These are phyloP conservation scores for Verticillium tricorpus DNA, from an alignment of 2,329 filamentous ascomycete genomes.

Conservation along the genomic window DNA sequence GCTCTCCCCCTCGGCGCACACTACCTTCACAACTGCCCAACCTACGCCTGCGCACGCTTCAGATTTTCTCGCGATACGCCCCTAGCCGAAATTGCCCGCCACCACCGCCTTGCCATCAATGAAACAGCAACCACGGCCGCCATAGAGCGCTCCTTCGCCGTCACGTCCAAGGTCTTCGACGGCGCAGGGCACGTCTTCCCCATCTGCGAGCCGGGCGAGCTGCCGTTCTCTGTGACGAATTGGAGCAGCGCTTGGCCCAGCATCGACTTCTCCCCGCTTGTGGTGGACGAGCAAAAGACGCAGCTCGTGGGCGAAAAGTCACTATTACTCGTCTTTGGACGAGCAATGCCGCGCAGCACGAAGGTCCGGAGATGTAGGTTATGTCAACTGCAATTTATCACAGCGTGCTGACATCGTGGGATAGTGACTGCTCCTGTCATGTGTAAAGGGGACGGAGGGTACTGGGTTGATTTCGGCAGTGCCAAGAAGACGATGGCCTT, in stretches of 20 bases:
- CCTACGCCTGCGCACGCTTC: constrained; percentile 5
- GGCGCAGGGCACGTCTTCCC: constrained; percentile 4
- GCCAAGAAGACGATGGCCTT: constrained; percentile 8
- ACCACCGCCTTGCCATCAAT: constrained; percentile 16
- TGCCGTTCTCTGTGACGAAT: constrained; percentile 11
- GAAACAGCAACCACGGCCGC: neutral
- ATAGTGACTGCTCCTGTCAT: constrained; percentile 9
- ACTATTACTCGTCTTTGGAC: constrained; percentile 11
- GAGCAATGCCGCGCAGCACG: constrained; percentile 7
- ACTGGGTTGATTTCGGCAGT: constrained; percentile 14
- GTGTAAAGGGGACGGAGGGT: constrained; percentile 15
- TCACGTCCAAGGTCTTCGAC: constrained; percentile 5
- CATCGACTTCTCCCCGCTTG: constrained; percentile 11
- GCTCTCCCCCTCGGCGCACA: constrained; percentile 5
- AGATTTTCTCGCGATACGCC: constrained; percentile 9
- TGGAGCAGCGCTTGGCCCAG: constrained; percentile 14
- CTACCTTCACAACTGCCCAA: constrained; percentile 16
- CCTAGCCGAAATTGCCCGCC: constrained; percentile 11
- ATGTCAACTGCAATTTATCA: too few species aligned
- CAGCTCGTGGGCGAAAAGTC: neutral
- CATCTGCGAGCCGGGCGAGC: constrained; percentile 14
- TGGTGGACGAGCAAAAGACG: neutral
- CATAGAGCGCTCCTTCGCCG: constrained; percentile 8
- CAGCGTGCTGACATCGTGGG: neutral
- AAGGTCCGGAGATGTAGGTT: constrained; percentile 7